These are phyloP conservation scores for Mimosa bimucronata DNA, from an alignment of 306 rosid species.

Conservation along the genomic window DNA sequence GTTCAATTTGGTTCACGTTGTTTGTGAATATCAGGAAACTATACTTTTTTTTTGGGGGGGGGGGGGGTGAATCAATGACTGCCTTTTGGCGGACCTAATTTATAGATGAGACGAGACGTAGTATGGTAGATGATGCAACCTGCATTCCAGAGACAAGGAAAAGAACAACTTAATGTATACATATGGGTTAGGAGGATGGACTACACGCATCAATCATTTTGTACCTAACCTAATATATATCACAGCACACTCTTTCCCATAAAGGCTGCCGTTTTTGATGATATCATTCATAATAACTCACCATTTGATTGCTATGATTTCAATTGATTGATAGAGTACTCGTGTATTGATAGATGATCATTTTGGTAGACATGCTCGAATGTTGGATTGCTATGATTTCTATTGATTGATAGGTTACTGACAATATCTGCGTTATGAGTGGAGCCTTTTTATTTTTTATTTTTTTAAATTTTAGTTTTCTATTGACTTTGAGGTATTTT, in stretches of 20 bases:
- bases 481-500: background rate
- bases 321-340: background rate
- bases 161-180: background rate
- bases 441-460: background rate
- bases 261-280: constrained; percentile 11
- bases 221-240: too few relatives aligned
- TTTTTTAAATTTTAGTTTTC: background rate
- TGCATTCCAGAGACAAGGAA: background rate
- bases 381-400: background rate
- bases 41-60: background rate
- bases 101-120: constrained; percentile 6
- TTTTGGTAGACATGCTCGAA: background rate
- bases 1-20: constrained; percentile 24
- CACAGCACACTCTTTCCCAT: background rate
- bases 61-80: constrained; percentile 8
- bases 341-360: background rate
- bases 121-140: constrained; percentile 19
- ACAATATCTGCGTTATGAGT: background rate
- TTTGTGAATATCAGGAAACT: constrained; percentile 35
- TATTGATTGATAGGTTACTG: background rate
- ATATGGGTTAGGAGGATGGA: background rate
- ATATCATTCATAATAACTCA: background rate
- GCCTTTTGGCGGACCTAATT: constrained; percentile 11
- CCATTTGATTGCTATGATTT: background rate
- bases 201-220: background rate